A percentile compares a stretch with the other conserved stretches of the same genome.
Evolutionary conservation across 2,329 filamentous ascomycete species (phyloP).

Genomic region (Colletotrichum gigasporum): DNA sequence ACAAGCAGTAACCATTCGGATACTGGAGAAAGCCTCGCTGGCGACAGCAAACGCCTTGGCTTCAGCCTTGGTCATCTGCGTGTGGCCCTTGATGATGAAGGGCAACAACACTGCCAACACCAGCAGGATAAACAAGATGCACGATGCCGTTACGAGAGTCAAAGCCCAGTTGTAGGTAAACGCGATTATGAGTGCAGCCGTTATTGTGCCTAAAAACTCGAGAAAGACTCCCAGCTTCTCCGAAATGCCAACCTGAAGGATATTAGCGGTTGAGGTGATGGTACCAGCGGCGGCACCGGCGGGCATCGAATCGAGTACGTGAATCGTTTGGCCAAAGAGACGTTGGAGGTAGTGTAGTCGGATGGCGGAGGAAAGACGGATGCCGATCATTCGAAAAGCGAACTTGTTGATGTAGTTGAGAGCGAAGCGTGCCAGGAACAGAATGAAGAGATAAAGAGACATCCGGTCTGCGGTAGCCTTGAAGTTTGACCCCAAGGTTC

Average conservation of each 20-base stretch:
- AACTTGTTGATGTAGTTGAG: slow-evolving; percentile 73
- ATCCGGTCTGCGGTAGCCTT: slow-evolving; percentile 51
- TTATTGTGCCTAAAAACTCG: slow-evolving; percentile 62
- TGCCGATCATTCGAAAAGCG: slow-evolving; percentile 68
- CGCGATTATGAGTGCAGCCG: slow-evolving; percentile 63
- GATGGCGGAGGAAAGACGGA: slow-evolving; percentile 68
- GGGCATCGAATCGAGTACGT: slow-evolving; percentile 73
- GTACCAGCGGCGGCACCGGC: slow-evolving; percentile 69
- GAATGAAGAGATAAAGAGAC: slow-evolving; percentile 73
- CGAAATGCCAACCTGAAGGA: slow-evolving; percentile 71
- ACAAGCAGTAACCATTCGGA: slow-evolving; percentile 71
- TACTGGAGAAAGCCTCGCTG: slow-evolving; percentile 67
- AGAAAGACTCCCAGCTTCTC: slow-evolving; percentile 69
- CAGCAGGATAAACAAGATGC: slow-evolving; percentile 64
- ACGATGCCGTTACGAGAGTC: slow-evolving; percentile 66
- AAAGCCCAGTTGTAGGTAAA: slow-evolving; percentile 68
- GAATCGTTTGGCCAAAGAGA: slow-evolving; percentile 72
- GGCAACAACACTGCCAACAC: slow-evolving; percentile 60
- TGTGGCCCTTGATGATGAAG: slow-evolving; percentile 63
- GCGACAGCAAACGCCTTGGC: slow-evolving; percentile 67
- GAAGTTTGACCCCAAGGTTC: slow-evolving; percentile 49
- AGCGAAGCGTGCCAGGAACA: slow-evolving; percentile 74
- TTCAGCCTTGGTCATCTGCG: slow-evolving; percentile 59
- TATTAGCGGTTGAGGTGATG: slow-evolving; percentile 72
- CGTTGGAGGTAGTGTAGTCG: slow-evolving; percentile 71